Conservation (phyloP, 2,329 filamentous ascomycete genomes). For the Monosporascus cannonballus region DNA sequence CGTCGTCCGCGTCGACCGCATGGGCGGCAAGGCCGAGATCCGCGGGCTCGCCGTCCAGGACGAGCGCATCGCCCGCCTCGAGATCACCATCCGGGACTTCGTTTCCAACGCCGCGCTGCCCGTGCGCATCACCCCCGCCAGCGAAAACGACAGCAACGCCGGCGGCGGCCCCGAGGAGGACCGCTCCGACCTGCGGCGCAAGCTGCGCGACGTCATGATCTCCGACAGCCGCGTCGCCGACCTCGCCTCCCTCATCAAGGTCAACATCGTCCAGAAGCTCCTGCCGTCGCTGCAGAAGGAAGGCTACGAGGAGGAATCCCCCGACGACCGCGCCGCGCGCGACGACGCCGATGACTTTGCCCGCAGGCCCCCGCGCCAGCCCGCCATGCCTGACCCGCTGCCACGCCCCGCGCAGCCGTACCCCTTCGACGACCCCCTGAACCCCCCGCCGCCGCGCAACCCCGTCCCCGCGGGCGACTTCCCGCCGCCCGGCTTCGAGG, state of each 20-base stretch:
- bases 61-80: conserved; percentile 74
- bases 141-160: conserved; percentile 26
- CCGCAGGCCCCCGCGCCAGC: conserved; percentile 31
- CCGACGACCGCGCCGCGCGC: conserved; percentile 33
- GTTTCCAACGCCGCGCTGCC: conserved; percentile 56
- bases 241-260: conserved; percentile 66
- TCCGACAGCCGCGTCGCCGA: conserved; percentile 62
- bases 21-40: conserved; percentile 79
- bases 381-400: conserved; percentile 42
- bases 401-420: conserved; percentile 60
- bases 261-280: conserved; percentile 77
- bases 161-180: conserved; percentile 35
- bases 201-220: conserved; percentile 62
- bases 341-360: conserved; percentile 38
- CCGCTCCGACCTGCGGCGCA: conserved; percentile 39
- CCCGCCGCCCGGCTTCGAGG: conserved; percentile 84
- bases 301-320: conserved; percentile 66
- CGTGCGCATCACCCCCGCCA: conserved; percentile 44
- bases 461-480: conserved; percentile 69
- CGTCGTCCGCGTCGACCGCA: conserved; percentile 72
- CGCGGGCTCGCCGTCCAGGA: conserved; percentile 73
- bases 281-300: conserved; percentile 71
- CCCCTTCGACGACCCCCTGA: conserved; percentile 63
- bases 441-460: conserved; percentile 50
- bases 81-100: conserved; percentile 69